These are phyloP conservation scores for Biancaea sappan DNA, from an alignment of 306 rosid species.

Conservation along the genomic window DNA sequence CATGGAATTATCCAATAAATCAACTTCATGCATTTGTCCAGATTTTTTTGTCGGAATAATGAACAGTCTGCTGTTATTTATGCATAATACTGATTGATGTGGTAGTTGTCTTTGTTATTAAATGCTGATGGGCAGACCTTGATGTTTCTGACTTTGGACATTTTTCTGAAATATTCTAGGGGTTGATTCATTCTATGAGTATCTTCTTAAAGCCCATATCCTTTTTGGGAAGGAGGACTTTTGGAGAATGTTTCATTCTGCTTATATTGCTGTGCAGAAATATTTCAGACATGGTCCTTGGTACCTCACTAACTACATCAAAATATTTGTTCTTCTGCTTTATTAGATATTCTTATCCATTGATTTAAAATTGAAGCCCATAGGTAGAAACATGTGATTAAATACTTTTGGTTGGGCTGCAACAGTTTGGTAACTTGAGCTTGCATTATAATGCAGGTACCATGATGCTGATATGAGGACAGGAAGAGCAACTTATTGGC, in stretches of 20 bases:
- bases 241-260: constrained; percentile 58
- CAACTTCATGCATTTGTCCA: constrained; percentile 27
- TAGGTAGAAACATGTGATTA: constrained; percentile 26
- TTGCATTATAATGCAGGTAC: constrained; percentile 63
- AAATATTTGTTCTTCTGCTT: constrained; percentile 8
- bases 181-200: constrained; percentile 98
- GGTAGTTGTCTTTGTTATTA: constrained; percentile 20
- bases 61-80: constrained; percentile 13
- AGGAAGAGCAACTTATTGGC: constrained; percentile 97
- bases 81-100: constrained; percentile 14
- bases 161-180: constrained; percentile 58
- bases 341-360: constrained; percentile 7
- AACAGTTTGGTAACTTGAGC: constrained; percentile 30
- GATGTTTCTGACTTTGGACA: constrained; percentile 48
- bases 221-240: constrained; percentile 60
- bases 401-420: not conserved
- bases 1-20: constrained; percentile 19
- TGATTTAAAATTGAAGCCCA: constrained; percentile 5
- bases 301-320: constrained; percentile 48
- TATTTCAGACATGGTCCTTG: constrained; percentile 92
- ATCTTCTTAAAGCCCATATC: constrained; percentile 88
- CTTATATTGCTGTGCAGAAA: constrained; percentile 58
- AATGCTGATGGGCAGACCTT: constrained; percentile 22
- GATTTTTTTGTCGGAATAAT: constrained; percentile 4
- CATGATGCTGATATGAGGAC: constrained; percentile 99